Conservation (phyloP, 2,329 filamentous ascomycete genomes). For the Fulvia fulva region DNA sequence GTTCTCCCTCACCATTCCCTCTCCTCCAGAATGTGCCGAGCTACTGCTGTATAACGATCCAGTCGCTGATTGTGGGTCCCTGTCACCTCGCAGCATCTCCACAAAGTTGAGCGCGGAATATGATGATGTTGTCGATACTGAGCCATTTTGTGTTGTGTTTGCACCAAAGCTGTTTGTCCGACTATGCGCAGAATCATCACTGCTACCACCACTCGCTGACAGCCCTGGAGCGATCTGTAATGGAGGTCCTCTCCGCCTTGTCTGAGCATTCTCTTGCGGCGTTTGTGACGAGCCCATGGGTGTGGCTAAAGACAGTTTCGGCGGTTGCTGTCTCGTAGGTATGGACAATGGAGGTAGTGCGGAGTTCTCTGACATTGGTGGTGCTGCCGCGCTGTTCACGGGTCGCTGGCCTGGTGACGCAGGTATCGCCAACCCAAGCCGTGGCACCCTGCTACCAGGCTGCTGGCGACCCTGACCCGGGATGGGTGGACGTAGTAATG, state of each 20-base stretch:
- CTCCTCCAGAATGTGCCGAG: conserved; percentile 42
- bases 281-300: conserved; percentile 76
- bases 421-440: conserved; percentile 85
- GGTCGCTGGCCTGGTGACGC: conserved; percentile 79
- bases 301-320: conserved; percentile 79
- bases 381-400: conserved; percentile 46
- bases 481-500: conserved; percentile 77
- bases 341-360: conserved; percentile 34
- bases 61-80: conserved; percentile 82
- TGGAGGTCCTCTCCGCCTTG: conserved; percentile 51
- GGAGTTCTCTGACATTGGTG: conserved; percentile 34
- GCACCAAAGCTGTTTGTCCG: conserved; percentile 83
- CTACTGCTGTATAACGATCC: conserved; percentile 63
- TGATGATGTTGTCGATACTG: conserved; percentile 81
- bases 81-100: conserved; percentile 59
- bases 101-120: conserved; percentile 81
- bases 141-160: conserved; percentile 67
- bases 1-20: conserved; percentile 72
- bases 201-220: conserved; percentile 70
- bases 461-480: conserved; percentile 58
- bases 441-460: conserved; percentile 50
- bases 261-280: conserved; percentile 54
- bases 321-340: conserved; percentile 59
- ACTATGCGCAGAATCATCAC: conserved; percentile 70
- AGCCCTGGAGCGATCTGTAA: conserved; percentile 50